Conservation (phyloP, 164 flowering plant species). For the Protea cynaroides region DNA sequence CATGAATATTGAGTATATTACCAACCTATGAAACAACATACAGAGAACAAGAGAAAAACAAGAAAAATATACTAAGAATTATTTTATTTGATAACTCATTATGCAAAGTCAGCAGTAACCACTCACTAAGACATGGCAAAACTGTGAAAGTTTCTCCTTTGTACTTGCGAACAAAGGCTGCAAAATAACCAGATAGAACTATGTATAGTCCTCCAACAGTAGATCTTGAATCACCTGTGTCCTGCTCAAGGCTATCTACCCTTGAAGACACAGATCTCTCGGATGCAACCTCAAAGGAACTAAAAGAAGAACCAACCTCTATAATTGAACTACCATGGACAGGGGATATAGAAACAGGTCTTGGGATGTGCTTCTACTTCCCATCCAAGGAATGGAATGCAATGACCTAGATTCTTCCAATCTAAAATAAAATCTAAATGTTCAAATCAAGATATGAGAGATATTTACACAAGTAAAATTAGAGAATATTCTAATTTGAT, state of each 20-base stretch:
- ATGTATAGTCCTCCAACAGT: conserved; percentile 17
- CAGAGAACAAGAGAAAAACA: no score
- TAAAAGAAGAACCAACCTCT: conserved; percentile 66
- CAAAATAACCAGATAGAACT: no score
- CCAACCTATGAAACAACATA: no score
- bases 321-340: conserved; percentile 42
- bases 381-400: conserved; percentile 98
- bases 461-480: not conserved
- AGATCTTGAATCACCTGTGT: conserved; percentile 65
- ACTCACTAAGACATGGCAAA: no score
- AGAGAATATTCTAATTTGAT: not conserved
- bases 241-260: conserved; percentile 45
- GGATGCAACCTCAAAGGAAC: conserved; percentile 45
- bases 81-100: no score
- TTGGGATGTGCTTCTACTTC: conserved; percentile 45
- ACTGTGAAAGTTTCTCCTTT: no score
- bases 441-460: conserved; percentile 2
- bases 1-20: no score
- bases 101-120: no score
- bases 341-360: conserved; percentile 48
- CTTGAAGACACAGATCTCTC: conserved; percentile 34
- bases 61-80: no score
- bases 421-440: conserved; percentile 33
- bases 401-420: conserved; percentile 93
- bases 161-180: no score